These are phyloP conservation scores for Backusella psychrophila DNA, from an alignment of 192 early-diverging fungal genomes.

Conservation along the genomic window DNA sequence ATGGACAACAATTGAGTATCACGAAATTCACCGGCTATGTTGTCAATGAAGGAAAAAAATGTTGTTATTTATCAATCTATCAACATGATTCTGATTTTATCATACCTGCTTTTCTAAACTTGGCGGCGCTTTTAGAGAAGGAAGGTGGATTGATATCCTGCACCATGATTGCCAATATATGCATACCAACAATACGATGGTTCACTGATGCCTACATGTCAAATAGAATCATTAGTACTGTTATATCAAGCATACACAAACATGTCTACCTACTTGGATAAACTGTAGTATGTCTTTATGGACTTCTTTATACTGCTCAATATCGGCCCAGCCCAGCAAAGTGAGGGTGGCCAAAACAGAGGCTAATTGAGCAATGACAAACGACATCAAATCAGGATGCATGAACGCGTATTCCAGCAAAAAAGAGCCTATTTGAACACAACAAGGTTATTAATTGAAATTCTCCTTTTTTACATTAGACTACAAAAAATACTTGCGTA, in stretches of 20 bases:
- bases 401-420: constrained; percentile 56
- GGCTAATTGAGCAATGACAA: constrained; percentile 56
- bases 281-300: constrained; percentile 54
- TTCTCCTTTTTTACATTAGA: neutral
- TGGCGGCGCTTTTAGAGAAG: constrained; percentile 57
- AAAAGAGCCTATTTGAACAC: constrained; percentile 49
- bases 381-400: constrained; percentile 53
- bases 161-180: constrained; percentile 66
- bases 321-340: constrained; percentile 73
- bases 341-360: constrained; percentile 64
- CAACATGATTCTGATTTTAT: neutral
- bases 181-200: constrained; percentile 62
- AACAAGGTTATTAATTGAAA: neutral
- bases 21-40: constrained; percentile 44
- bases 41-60: neutral
- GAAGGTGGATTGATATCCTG: constrained; percentile 71
- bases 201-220: constrained; percentile 46
- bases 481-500: constrained; percentile 21
- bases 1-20: constrained; percentile 38
- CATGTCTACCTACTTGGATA: constrained; percentile 42
- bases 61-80: neutral
- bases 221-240: neutral
- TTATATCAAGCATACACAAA: neutral
- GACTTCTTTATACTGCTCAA: constrained; percentile 61
- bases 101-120: constrained; percentile 70